phyloP scores from a whole-genome alignment of 1,284 basidiomycete species.

The Pisolithus thermaeus region DNA sequence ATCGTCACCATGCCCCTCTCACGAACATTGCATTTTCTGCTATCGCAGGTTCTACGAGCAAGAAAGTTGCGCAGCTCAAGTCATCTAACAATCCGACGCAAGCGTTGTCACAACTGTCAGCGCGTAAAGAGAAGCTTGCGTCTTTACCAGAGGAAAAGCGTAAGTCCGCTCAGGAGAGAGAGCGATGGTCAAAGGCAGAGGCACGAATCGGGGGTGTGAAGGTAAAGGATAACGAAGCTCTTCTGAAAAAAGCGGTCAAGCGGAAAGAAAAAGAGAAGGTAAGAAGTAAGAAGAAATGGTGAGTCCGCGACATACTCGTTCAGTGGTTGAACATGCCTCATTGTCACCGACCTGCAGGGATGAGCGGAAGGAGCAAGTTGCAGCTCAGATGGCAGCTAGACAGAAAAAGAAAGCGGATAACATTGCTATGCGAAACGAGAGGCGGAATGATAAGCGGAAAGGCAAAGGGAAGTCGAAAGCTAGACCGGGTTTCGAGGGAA shows the following conservation, averaged over 20 bases:
- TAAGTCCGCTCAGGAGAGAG: constrained; percentile 68
- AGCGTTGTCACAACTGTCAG: constrained; percentile 74
- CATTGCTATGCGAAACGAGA: constrained; percentile 73
- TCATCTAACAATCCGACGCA: constrained; percentile 76
- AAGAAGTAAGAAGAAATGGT: constrained; percentile 84
- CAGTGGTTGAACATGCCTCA: background rate
- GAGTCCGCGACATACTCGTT: constrained; percentile 25
- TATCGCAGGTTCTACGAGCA: constrained; percentile 44
- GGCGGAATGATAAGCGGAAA: constrained; percentile 69
- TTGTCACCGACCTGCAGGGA: constrained; percentile 45
- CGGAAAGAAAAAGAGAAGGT: constrained; percentile 82
- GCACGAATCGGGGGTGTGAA: constrained; percentile 82
- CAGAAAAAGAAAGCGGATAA: constrained; percentile 89
- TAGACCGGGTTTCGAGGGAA: constrained; percentile 81
- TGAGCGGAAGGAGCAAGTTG: constrained; percentile 74
- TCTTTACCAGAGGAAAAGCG: constrained; percentile 74
- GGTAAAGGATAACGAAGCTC: constrained; percentile 74
- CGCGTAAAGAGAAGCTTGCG: constrained; percentile 69
- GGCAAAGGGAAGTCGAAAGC: constrained; percentile 51
- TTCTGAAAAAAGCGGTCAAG: constrained; percentile 87
- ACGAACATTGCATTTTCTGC: constrained; percentile 70
- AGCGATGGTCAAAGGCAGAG: constrained; percentile 86
- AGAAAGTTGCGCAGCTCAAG: constrained; percentile 51
- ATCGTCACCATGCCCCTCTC: constrained; percentile 37
- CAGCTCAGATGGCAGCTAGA: constrained; percentile 68